Evolutionary conservation across 768 basidiomycete genomes (phyloP).

Genomic region (Hypholoma sublateritium): DNA sequence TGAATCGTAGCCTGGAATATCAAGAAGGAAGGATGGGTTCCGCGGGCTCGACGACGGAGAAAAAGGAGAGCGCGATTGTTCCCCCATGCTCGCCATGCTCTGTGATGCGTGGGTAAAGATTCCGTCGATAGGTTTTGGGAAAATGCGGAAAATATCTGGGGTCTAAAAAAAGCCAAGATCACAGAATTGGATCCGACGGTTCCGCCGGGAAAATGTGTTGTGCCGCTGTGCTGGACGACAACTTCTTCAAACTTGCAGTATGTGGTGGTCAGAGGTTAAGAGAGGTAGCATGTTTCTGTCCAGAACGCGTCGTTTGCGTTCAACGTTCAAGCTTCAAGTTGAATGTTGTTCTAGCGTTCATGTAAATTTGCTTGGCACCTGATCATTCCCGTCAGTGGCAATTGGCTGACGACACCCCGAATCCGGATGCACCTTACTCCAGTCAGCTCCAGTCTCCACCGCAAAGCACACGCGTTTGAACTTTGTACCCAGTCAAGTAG

Average conservation of each 20-base stretch:
- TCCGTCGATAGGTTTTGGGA: conserved; percentile 5
- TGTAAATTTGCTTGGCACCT: neutral
- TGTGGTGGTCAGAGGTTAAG: neutral
- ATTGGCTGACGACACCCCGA: neutral
- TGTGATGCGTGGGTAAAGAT: conserved; percentile 10
- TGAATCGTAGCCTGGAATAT: neutral
- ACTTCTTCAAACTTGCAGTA: neutral
- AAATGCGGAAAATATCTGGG: conserved; percentile 16
- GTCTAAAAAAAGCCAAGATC: conserved; percentile 12
- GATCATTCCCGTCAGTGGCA: neutral
- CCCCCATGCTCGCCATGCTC: neutral
- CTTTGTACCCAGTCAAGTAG: too few species aligned
- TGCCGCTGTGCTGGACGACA: neutral
- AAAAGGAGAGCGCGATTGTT: neutral
- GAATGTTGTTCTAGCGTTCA: neutral
- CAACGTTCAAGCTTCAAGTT: neutral
- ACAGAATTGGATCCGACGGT: conserved; percentile 15
- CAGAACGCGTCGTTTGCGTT: neutral
- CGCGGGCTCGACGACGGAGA: neutral
- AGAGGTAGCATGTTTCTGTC: neutral
- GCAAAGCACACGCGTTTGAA: too few species aligned
- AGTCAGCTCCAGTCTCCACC: too few species aligned
- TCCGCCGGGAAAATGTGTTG: neutral
- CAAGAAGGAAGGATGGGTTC: neutral
- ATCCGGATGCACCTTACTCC: too few species aligned